A percentile compares a stretch with the other conserved stretches of the same genome.
Conservation (phyloP, 2,329 filamentous ascomycete genomes). For the Coccinonectria pachysandricola region DNA sequence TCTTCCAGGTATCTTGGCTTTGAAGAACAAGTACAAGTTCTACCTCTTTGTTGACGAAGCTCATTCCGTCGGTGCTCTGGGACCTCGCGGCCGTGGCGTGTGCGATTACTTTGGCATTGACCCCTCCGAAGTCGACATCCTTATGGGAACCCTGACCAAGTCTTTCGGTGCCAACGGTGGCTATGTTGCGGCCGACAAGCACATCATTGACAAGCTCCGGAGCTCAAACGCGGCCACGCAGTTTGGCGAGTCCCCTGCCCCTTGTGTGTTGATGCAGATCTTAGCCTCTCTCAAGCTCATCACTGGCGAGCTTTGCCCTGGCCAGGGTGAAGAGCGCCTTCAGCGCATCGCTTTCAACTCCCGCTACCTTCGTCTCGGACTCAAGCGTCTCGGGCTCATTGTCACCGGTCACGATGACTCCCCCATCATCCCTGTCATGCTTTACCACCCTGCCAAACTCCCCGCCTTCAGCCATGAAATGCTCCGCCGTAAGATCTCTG, state of each 20-base stretch:
- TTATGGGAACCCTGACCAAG: constrained; percentile 98
- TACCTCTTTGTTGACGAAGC: constrained; percentile 92
- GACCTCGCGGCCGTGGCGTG: constrained; percentile 79
- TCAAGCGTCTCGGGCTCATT: constrained; percentile 95
- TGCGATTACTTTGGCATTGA: constrained; percentile 96
- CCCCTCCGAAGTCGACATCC: constrained; percentile 77
- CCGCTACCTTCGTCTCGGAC: constrained; percentile 88
- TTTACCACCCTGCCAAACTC: constrained; percentile 99
- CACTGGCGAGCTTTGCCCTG: constrained; percentile 73
- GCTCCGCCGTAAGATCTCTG: constrained; percentile 93
- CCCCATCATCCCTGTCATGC: constrained; percentile 85
- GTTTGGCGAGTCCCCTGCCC: constrained; percentile 78
- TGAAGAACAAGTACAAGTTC: constrained; percentile 97
- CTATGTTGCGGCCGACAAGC: constrained; percentile 82
- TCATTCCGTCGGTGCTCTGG: constrained; percentile 88
- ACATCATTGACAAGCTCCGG: constrained; percentile 85
- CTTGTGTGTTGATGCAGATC: constrained; percentile 86
- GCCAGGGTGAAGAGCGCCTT: constrained; percentile 89
- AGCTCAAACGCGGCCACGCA: constrained; percentile 77
- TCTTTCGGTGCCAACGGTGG: constrained; percentile 97
- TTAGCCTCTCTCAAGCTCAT: constrained; percentile 79
- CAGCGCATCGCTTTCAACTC: constrained; percentile 98
- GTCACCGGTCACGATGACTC: constrained; percentile 97
- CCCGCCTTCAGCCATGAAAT: constrained; percentile 97
- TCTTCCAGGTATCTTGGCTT: constrained; percentile 72